Conservation (phyloP, 129 eudicot species). For the Arctium minus region DNA sequence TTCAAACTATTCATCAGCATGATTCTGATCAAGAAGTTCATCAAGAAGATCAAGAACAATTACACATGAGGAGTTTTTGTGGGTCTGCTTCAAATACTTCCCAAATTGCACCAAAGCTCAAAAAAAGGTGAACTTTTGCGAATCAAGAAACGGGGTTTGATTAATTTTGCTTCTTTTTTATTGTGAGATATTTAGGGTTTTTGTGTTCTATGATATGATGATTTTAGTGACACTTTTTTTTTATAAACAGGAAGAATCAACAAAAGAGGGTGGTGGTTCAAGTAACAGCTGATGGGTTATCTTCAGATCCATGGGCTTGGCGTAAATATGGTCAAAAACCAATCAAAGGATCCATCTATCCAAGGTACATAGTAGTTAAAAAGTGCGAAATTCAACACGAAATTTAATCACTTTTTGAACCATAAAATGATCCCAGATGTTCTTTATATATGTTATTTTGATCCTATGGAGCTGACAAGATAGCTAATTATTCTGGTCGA, state of each 20-base stretch:
- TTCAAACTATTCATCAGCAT: slow-evolving; percentile 16
- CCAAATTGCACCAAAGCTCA: slow-evolving; percentile 49
- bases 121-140: slow-evolving; percentile 40
- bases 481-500: background rate
- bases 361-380: slow-evolving; percentile 48
- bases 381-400: background rate
- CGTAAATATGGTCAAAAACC: slow-evolving; percentile 95
- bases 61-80: slow-evolving; percentile 12
- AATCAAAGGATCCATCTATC: slow-evolving; percentile 91
- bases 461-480: background rate
- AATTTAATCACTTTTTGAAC: background rate
- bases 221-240: slow-evolving; percentile 12
- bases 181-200: background rate
- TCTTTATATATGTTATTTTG: background rate
- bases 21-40: slow-evolving; percentile 18
- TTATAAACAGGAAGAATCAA: slow-evolving; percentile 65
- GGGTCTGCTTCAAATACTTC: slow-evolving; percentile 33
- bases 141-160: background rate
- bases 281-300: slow-evolving; percentile 59
- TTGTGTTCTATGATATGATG: background rate
- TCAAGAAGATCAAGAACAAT: slow-evolving; percentile 11
- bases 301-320: slow-evolving; percentile 96
- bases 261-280: slow-evolving; percentile 65
- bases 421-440: background rate
- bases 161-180: background rate